Conservation (phyloP, 148 eudicot species). For the Talinum fruticosum region DNA sequence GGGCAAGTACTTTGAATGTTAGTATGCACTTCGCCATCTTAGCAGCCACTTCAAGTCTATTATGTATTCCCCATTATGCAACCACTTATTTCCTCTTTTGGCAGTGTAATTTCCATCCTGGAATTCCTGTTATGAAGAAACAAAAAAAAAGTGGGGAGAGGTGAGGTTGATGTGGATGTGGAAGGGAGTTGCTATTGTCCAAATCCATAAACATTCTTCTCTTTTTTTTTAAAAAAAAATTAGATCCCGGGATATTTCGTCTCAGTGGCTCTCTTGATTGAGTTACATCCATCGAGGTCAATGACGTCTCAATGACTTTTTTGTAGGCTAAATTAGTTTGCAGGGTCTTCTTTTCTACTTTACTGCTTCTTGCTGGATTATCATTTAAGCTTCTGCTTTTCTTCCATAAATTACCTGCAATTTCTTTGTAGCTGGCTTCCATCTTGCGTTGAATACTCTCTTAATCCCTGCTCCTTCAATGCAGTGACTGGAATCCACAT, state of each 20-base stretch:
- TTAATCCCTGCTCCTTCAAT: conserved; percentile 9
- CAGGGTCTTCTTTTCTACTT: neutral
- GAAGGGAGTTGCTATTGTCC: neutral
- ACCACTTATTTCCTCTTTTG: neutral
- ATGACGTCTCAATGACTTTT: neutral
- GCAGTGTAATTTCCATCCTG: neutral
- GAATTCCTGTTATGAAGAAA: neutral
- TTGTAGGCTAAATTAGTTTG: neutral
- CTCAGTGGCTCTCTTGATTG: neutral
- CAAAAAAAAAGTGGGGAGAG: neutral
- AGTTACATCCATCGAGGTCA: neutral
- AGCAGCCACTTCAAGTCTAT: neutral
- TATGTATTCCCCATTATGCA: neutral
- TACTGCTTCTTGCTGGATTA: neutral
- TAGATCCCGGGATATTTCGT: neutral
- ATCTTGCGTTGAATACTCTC: neutral
- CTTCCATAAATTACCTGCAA: neutral
- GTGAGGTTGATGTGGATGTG: neutral
- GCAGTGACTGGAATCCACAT: conserved; percentile 99
- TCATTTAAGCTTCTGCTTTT: neutral
- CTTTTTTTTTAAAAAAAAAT: neutral
- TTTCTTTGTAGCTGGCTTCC: neutral
- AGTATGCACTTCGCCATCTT: no score
- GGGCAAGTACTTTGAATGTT: no score
- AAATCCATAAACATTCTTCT: neutral